Conservation (phyloP, 2,329 filamentous ascomycete species). For the Fusarium protoensiforme region DNA sequence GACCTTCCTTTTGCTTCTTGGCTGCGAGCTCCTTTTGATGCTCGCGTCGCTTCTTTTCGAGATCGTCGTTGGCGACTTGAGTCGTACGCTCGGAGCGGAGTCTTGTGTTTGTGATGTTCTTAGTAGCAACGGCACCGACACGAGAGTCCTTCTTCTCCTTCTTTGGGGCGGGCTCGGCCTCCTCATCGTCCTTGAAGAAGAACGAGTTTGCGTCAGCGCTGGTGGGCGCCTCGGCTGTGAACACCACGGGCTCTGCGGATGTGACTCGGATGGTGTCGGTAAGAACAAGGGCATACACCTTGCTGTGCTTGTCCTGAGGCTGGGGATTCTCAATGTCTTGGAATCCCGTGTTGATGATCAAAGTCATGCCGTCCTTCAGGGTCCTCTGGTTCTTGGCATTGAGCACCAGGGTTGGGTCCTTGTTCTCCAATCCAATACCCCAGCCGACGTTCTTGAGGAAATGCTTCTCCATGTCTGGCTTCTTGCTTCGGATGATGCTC, state of each 20-base stretch:
- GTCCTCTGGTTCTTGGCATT: constrained; percentile 87
- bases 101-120: constrained; percentile 95
- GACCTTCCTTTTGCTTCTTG: constrained; percentile 91
- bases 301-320: constrained; percentile 89
- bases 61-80: constrained; percentile 83
- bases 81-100: constrained; percentile 90
- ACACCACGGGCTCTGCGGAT: constrained; percentile 81
- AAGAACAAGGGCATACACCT: constrained; percentile 87
- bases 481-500: constrained; percentile 83
- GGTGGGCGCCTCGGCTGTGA: constrained; percentile 91
- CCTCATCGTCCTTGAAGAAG: constrained; percentile 98
- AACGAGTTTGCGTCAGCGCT: constrained; percentile 96
- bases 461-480: constrained; percentile 94
- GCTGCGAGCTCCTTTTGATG: constrained; percentile 90
- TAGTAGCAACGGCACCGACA: constrained; percentile 88
- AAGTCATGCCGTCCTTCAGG: constrained; percentile 96
- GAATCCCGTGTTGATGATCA: constrained; percentile 90
- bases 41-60: constrained; percentile 85
- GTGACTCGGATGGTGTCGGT: constrained; percentile 94
- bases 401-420: constrained; percentile 83
- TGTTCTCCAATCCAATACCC: constrained; percentile 91
- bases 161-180: constrained; percentile 85
- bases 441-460: constrained; percentile 93
- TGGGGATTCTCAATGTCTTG: constrained; percentile 88
- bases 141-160: constrained; percentile 88